These are phyloP conservation scores for Aspergillus hancockii DNA, from an alignment of 495 filamentous ascomycete species.

Conservation along the genomic window DNA sequence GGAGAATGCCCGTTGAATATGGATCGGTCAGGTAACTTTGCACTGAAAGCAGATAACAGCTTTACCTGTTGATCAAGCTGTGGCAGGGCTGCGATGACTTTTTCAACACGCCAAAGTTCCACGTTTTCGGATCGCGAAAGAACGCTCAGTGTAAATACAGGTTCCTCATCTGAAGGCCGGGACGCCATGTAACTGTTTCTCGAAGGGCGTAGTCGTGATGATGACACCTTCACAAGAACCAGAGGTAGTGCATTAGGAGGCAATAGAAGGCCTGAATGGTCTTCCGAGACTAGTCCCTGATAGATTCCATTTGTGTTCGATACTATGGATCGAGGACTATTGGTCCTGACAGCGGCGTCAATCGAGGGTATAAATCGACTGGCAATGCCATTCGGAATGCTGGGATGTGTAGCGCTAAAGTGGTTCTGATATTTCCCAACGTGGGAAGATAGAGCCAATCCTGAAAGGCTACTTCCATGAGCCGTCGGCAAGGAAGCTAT, in stretches of 20 bases:
- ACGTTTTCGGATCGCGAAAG: slow-evolving; percentile 73
- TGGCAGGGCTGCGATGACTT: slow-evolving; percentile 78
- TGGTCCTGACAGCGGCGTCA: slow-evolving; percentile 40
- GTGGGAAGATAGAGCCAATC: slow-evolving; percentile 71
- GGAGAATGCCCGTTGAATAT: slow-evolving; percentile 93
- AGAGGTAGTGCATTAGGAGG: slow-evolving; percentile 90
- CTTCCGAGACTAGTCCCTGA: slow-evolving; percentile 73
- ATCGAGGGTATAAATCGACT: slow-evolving; percentile 38
- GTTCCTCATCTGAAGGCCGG: slow-evolving; percentile 73
- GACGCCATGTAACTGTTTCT: slow-evolving; percentile 76
- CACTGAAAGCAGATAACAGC: slow-evolving; percentile 63
- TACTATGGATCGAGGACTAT: slow-evolving; percentile 33
- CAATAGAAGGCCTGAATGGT: slow-evolving; percentile 79
- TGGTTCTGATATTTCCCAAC: slow-evolving; percentile 66
- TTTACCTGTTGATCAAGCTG: slow-evolving; percentile 80
- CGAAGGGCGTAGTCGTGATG: slow-evolving; percentile 90
- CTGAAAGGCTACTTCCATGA: slow-evolving; percentile 56
- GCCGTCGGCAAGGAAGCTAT: slow-evolving; percentile 67
- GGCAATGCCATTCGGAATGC: slow-evolving; percentile 14
- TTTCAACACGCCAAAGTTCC: slow-evolving; percentile 93
- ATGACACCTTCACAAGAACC: slow-evolving; percentile 81
- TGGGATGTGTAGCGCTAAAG: slow-evolving; percentile 29
- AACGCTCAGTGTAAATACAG: slow-evolving; percentile 88
- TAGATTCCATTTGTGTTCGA: slow-evolving; percentile 45
- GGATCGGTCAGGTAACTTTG: slow-evolving; percentile 76